Conservation (phyloP, 257 asterid genomes). For the Solanum pinnatisectum region DNA sequence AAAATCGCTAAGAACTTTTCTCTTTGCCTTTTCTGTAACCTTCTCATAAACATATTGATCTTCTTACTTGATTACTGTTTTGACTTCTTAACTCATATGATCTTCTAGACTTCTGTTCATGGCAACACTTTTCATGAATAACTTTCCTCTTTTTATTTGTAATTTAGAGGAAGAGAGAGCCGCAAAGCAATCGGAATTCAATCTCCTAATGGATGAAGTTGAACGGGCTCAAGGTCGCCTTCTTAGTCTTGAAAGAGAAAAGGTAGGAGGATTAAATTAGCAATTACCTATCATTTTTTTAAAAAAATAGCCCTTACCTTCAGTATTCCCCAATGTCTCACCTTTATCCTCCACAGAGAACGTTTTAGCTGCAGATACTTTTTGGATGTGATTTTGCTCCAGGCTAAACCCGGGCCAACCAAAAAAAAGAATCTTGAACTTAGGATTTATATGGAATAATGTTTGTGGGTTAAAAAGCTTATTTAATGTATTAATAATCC, state of each 20-base stretch:
- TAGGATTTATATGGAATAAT: not conserved
- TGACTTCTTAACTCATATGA: not conserved
- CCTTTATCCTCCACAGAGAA: not conserved
- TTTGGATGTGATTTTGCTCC: not conserved
- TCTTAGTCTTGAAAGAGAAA: conserved; percentile 91
- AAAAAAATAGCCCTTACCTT: not conserved
- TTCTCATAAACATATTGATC: not conserved
- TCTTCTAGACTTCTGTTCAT: not conserved
- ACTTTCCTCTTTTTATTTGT: not conserved
- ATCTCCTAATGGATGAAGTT: conserved; percentile 93
- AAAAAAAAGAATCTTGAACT: not conserved
- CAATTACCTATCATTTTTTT: not conserved
- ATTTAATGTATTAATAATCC: not conserved
- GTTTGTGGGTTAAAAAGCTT: not conserved
- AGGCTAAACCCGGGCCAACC: not conserved
- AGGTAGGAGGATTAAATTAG: conserved; percentile 31
- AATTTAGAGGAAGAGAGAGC: conserved; percentile 80
- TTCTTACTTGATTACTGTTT: not conserved
- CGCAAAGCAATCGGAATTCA: conserved; percentile 86
- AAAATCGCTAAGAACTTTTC: not conserved
- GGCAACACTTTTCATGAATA: not conserved
- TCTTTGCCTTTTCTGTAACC: not conserved
- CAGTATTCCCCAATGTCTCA: not conserved
- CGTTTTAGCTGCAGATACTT: not conserved
- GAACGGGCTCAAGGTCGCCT: conserved; percentile 97